Evolutionary conservation across 106 monocot species (phyloP).

Genomic region (Vanilla planifolia): DNA sequence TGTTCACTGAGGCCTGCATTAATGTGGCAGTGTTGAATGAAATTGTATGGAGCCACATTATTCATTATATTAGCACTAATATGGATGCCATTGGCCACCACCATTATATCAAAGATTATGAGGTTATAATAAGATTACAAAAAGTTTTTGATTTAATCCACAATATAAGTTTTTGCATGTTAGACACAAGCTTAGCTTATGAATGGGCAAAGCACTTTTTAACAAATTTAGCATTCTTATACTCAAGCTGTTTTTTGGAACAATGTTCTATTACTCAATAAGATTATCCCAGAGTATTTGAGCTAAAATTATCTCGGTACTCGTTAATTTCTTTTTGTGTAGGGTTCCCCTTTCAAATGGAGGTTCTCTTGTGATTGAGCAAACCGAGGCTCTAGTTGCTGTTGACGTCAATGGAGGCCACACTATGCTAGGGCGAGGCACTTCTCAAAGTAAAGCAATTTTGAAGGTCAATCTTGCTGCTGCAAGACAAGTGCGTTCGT

Average conservation of each 20-base stretch:
- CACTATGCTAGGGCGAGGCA: constrained; percentile 69
- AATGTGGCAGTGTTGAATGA: too few relatives aligned
- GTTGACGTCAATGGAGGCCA: constrained; percentile 95
- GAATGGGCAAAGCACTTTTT: too few relatives aligned
- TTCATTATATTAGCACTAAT: too few relatives aligned
- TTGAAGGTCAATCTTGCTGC: constrained; percentile 93
- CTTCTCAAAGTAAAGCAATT: constrained; percentile 83
- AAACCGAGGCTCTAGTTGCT: constrained; percentile 95
- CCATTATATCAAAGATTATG: too few relatives aligned
- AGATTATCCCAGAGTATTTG: background rate
- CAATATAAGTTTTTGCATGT: too few relatives aligned
- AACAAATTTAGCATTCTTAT: background rate
- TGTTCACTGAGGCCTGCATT: too few relatives aligned
- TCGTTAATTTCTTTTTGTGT: constrained; percentile 8
- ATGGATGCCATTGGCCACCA: too few relatives aligned
- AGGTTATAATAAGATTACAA: too few relatives aligned
- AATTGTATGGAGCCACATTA: too few relatives aligned
- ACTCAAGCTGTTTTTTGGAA: background rate
- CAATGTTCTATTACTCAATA: background rate
- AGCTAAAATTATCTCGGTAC: too few relatives aligned
- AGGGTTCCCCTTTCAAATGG: constrained; percentile 90
- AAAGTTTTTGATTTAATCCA: too few relatives aligned
- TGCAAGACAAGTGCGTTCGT: constrained; percentile 77
- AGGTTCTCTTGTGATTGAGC: constrained; percentile 96
- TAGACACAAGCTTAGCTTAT: too few relatives aligned